A percentile compares a stretch with the other conserved stretches of the same genome.
Conservation (phyloP, 768 basidiomycete genomes). For the Xanthoconium purpureum region DNA sequence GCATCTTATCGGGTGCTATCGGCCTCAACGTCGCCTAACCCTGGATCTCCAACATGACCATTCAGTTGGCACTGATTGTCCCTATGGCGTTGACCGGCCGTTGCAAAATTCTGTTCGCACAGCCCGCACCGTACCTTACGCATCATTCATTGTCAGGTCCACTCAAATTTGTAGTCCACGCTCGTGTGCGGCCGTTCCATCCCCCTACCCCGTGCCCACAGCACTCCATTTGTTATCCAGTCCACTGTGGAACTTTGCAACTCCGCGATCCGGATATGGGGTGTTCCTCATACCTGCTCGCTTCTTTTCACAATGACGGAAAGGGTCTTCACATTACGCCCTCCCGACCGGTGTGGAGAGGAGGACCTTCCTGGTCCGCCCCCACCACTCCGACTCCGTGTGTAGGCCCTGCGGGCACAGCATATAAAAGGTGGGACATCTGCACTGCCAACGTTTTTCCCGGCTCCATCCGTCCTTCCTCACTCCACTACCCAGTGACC, state of each 20-base stretch:
- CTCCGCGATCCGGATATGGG: slow-evolving; percentile 32
- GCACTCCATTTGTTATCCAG: background rate
- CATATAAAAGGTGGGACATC: slow-evolving; percentile 18
- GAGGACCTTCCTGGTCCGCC: slow-evolving; percentile 15
- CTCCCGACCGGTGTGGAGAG: slow-evolving; percentile 20
- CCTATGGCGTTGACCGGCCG: slow-evolving; percentile 9
- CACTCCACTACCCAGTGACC: background rate
- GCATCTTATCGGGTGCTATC: background rate
- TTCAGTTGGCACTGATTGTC: background rate
- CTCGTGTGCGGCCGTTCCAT: slow-evolving; percentile 1
- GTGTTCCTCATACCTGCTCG: slow-evolving; percentile 21
- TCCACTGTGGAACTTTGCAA: slow-evolving; percentile 17
- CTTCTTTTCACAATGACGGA: slow-evolving; percentile 27
- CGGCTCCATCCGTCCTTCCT: background rate
- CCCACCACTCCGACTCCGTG: background rate
- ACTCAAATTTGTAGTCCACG: background rate
- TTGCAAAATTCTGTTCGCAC: background rate
- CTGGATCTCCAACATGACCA: background rate
- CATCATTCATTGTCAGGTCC: background rate
- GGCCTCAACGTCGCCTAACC: background rate
- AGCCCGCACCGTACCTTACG: slow-evolving; percentile 8
- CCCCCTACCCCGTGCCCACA: slow-evolving; percentile 4
- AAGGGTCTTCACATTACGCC: slow-evolving; percentile 24
- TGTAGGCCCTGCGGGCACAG: slow-evolving; percentile 18
- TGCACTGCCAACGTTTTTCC: background rate